These are phyloP conservation scores for Amaranthus cruentus DNA, from an alignment of 148 eudicot species.

Conservation along the genomic window DNA sequence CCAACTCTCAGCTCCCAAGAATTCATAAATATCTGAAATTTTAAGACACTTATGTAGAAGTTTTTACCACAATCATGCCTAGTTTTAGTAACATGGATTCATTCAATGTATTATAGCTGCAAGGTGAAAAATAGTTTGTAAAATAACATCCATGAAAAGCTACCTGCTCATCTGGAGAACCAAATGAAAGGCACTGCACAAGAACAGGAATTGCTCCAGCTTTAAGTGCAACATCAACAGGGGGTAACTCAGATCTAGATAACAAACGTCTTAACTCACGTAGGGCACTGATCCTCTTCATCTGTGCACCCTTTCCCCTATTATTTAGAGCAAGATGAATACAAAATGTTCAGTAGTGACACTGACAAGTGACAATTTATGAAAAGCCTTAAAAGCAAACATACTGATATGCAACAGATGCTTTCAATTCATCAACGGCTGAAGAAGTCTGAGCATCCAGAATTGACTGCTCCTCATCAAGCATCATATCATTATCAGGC, in stretches of 20 bases:
- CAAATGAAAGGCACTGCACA: slow-evolving; percentile 87
- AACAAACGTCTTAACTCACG: slow-evolving; percentile 70
- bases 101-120: background rate
- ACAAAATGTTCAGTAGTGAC: background rate
- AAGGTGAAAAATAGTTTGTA: background rate
- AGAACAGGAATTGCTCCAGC: slow-evolving; percentile 76
- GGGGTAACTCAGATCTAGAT: slow-evolving; percentile 90
- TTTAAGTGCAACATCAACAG: slow-evolving; percentile 80
- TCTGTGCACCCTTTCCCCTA: slow-evolving; percentile 85
- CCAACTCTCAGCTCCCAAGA: background rate
- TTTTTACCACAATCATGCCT: background rate
- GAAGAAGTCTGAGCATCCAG: slow-evolving; percentile 65
- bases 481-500: slow-evolving; percentile 61
- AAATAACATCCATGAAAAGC: background rate
- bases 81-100: background rate
- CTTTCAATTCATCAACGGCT: slow-evolving; percentile 77
- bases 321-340: slow-evolving; percentile 5
- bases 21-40: background rate
- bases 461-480: slow-evolving; percentile 72
- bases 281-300: slow-evolving; percentile 69
- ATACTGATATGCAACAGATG: slow-evolving; percentile 54
- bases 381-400: slow-evolving; percentile 9
- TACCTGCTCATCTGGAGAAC: slow-evolving; percentile 96
- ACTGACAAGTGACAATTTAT: too few species aligned
- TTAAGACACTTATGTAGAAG: background rate